These are phyloP conservation scores for Zizania latifolia DNA, from an alignment of 176 grass and related monocot genomes.

Conservation along the genomic window DNA sequence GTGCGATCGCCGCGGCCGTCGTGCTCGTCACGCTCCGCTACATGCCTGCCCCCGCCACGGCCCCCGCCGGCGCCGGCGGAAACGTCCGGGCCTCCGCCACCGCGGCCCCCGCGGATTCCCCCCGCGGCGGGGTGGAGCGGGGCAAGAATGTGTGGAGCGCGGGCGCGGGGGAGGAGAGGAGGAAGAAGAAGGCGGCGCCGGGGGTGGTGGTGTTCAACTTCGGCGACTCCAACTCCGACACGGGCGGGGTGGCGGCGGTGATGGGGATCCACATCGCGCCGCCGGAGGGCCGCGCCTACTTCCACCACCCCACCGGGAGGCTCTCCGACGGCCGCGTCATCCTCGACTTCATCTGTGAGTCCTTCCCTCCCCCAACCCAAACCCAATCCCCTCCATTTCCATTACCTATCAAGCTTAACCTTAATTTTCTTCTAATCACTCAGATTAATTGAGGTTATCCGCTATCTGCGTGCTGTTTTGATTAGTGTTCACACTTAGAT, in stretches of 20 bases:
- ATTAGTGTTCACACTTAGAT: not conserved
- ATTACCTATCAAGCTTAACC: not conserved
- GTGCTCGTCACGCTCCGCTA: slow-evolving; percentile 47
- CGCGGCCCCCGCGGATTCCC: not conserved
- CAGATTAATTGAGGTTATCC: not conserved
- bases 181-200: not conserved
- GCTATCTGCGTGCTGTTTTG: not conserved
- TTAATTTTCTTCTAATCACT: not conserved
- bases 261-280: slow-evolving; percentile 49
- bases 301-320: slow-evolving; percentile 48
- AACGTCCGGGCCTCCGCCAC: not conserved
- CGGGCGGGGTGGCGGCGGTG: slow-evolving; percentile 56
- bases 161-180: not conserved
- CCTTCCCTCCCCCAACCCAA: too few relatives aligned
- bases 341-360: slow-evolving; percentile 93
- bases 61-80: not conserved
- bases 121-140: not conserved
- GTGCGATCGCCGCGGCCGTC: slow-evolving; percentile 25
- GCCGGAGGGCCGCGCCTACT: slow-evolving; percentile 55
- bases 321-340: slow-evolving; percentile 87
- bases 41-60: slow-evolving; percentile 27
- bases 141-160: not conserved
- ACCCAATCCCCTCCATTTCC: not conserved
- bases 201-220: slow-evolving; percentile 68
- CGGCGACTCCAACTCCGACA: slow-evolving; percentile 88